These are phyloP conservation scores for Trichocomaceae sp. DNA, from an alignment of 2,329 filamentous ascomycete species.

Conservation along the genomic window DNA sequence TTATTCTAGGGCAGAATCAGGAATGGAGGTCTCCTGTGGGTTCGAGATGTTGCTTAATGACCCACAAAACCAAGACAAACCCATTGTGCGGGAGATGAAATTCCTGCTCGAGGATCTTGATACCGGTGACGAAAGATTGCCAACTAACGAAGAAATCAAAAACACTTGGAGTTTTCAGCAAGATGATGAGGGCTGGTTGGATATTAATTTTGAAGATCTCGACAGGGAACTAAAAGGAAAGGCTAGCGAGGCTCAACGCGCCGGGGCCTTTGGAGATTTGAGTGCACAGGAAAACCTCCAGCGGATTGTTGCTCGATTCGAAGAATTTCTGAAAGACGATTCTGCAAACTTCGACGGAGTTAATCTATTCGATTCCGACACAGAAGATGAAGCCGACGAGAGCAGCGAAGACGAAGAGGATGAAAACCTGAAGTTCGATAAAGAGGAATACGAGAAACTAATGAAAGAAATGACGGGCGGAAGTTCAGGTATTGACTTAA, in stretches of 20 bases:
- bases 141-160: slow-evolving; percentile 64
- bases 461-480: slow-evolving; percentile 90
- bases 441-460: slow-evolving; percentile 65
- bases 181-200: slow-evolving; percentile 84
- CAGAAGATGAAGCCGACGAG: slow-evolving; percentile 45
- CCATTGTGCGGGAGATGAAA: slow-evolving; percentile 65
- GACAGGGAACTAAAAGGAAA: slow-evolving; percentile 67
- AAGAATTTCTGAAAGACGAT: slow-evolving; percentile 83
- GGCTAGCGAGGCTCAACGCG: slow-evolving; percentile 30
- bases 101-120: slow-evolving; percentile 69
- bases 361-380: slow-evolving; percentile 54
- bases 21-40: slow-evolving; percentile 84
- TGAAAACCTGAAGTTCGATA: slow-evolving; percentile 71
- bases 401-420: slow-evolving; percentile 61
- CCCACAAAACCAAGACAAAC: slow-evolving; percentile 60
- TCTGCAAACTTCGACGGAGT: slow-evolving; percentile 73
- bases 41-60: slow-evolving; percentile 79
- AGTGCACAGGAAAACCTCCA: slow-evolving; percentile 56
- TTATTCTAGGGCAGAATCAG: slow-evolving; percentile 53
- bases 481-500: slow-evolving; percentile 36
- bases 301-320: slow-evolving; percentile 91
- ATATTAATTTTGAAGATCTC: slow-evolving; percentile 86
- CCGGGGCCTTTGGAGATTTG: slow-evolving; percentile 40
- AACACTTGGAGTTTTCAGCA: slow-evolving; percentile 59
- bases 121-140: slow-evolving; percentile 64